Base-by-base conservation (phyloP, 176 grass and related monocot species). In the Eragrostis nindensis region DNA sequence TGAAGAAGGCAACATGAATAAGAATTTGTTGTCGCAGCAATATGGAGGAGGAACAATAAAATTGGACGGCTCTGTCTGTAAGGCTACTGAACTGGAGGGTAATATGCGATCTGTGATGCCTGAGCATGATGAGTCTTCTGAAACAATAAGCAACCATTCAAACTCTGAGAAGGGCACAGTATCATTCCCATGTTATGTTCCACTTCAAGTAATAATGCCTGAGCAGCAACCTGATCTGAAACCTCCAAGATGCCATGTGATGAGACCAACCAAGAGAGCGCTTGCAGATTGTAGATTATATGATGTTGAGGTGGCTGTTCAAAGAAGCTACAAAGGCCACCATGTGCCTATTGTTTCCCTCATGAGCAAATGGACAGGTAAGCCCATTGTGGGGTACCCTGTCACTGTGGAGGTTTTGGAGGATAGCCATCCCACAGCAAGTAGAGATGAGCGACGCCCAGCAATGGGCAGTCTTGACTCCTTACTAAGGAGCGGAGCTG, bases 341-440 rank as follows among this genome's bases (percentile, higher is more conserved):
- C 91, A 69, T 25, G 89, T 84, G 22, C 97, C 97, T 26, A 87
- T 99, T 66, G 89, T 99, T 66, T 99, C 97, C 74, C 97, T 99
- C 50, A 87, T 89, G 87, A 99, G 93, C 91, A 93, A 88, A 91
- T 90, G 92, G 82, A 92, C 88, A n/a, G 82, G 91, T 74, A 93
- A 94, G 85, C 88, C 89, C 29, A 91, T 99, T 89, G 73, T 99
- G 5, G 97, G 97, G 3, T 92, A 85, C 66, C 97, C 93, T 76
- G 22, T 90, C 32, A 69, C 89, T 36, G 82, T 96, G 64, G 85
- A 94, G 68, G 89, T 80, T 80, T 68, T 96, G 82, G 63, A 99
- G 63, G 85, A 94, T 80, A 84, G 71, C 44, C n/a, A 48, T 81
- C 77, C 86, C 53, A 60, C 64, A 15, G 44, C 85, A 59, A 82